Percentiles rank a stretch among this genome's conserved stretches.
Conservation (phyloP, 768 basidiomycete species). For the Fibroporia radiculosa region DNA sequence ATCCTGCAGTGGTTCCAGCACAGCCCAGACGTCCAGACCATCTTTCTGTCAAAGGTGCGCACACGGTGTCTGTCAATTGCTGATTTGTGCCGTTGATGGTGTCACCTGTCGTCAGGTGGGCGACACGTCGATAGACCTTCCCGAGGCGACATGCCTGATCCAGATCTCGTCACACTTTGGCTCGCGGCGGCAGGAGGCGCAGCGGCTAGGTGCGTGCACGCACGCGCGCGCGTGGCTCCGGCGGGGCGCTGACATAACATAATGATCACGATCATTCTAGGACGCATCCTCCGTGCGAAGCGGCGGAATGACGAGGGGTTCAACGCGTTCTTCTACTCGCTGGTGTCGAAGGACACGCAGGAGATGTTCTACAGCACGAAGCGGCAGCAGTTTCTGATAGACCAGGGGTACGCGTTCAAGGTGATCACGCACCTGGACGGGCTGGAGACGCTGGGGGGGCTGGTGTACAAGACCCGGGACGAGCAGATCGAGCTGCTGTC, state of each 20-base stretch:
- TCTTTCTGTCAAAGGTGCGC: constrained; percentile 91
- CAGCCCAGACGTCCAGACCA: constrained; percentile 92
- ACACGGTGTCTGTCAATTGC: background rate
- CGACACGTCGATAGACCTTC: constrained; percentile 97
- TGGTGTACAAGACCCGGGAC: constrained; percentile 86
- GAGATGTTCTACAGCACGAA: constrained; percentile 99
- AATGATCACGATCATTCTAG: constrained; percentile 29
- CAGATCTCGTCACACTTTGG: constrained; percentile 99
- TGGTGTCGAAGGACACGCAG: constrained; percentile 97
- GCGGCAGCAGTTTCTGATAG: constrained; percentile 96
- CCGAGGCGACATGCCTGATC: constrained; percentile 98
- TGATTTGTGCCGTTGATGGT: constrained; percentile 1
- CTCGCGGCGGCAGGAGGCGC: constrained; percentile 95
- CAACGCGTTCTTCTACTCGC: constrained; percentile 99
- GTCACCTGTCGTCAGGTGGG: constrained; percentile 55
- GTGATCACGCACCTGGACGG: constrained; percentile 98
- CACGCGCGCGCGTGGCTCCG: background rate
- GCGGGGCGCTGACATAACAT: background rate
- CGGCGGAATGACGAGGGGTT: constrained; percentile 98
- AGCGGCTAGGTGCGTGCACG: constrained; percentile 66
- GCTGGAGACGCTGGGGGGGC: constrained; percentile 72
- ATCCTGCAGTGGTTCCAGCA: constrained; percentile 95
- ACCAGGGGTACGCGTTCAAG: constrained; percentile 99
- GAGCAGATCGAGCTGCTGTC: constrained; percentile 97
- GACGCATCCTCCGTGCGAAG: constrained; percentile 94